Evolutionary conservation across 1,139 yeast species (phyloP).

Genomic region (Fermentozyma sake): DNA sequence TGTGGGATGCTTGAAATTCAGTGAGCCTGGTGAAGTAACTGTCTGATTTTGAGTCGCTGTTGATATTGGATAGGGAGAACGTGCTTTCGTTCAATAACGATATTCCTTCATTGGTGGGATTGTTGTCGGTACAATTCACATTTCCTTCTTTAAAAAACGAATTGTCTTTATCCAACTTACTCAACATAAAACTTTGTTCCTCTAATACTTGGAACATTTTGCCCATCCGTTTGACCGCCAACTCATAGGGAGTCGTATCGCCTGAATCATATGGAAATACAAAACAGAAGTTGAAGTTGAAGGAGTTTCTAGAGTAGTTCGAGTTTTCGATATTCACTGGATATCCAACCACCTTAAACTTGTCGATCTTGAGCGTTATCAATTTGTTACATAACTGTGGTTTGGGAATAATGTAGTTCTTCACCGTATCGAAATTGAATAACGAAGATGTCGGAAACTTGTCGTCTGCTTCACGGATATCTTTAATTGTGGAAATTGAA

Average conservation of each 20-base stretch:
- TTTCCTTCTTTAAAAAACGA: conserved; percentile 22
- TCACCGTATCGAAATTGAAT: conserved; percentile 79
- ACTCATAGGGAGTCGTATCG: conserved; percentile 81
- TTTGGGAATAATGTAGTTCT: conserved; percentile 90
- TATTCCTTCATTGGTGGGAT: conserved; percentile 2
- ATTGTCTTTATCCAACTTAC: conserved; percentile 43
- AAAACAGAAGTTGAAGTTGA: conserved; percentile 88
- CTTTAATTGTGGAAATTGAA: conserved; percentile 39
- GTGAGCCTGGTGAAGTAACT: conserved; percentile 5
- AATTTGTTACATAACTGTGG: conserved; percentile 83
- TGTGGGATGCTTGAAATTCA: conserved; percentile 10
- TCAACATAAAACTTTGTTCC: conserved; percentile 77
- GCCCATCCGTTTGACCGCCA: conserved; percentile 79
- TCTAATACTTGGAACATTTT: conserved; percentile 87
- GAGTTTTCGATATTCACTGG: conserved; percentile 80
- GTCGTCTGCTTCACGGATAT: conserved; percentile 2
- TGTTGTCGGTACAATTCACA: neutral
- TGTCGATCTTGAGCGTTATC: conserved; percentile 66
- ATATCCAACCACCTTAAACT: conserved; percentile 76
- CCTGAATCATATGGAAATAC: conserved; percentile 74
- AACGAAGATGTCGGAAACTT: conserved; percentile 27
- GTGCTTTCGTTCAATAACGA: too few species aligned
- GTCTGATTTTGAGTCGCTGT: too few species aligned
- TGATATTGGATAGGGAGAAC: too few species aligned
- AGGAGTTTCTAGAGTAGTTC: conserved; percentile 82